Conservation (phyloP, 495 filamentous ascomycete genomes). For the Penicillium goetzii region DNA sequence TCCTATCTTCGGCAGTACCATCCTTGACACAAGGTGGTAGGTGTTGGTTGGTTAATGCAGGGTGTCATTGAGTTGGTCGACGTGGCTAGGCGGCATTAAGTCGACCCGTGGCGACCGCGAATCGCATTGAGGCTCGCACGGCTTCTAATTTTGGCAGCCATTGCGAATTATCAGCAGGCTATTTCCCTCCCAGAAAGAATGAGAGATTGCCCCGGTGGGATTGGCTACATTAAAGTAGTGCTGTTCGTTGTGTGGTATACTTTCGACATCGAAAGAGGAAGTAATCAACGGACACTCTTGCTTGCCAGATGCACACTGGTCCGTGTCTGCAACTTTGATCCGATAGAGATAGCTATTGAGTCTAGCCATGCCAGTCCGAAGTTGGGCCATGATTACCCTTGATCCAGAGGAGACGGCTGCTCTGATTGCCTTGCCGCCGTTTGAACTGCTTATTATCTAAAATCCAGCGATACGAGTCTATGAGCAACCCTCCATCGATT, state of each 20-base stretch:
- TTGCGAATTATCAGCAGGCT: not conserved
- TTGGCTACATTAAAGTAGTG: too few relatives aligned
- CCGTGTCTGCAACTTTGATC: too few relatives aligned
- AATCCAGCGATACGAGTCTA: not conserved
- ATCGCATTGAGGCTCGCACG: too few relatives aligned
- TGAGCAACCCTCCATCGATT: not conserved
- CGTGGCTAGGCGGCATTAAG: not conserved
- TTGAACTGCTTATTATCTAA: not conserved
- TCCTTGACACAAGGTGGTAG: conserved; percentile 1
- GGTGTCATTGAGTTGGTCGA: conserved; percentile 10
- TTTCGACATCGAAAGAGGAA: too few relatives aligned
- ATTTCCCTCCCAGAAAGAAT: too few relatives aligned
- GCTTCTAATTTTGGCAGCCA: conserved; percentile 9
- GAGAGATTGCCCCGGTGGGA: too few relatives aligned
- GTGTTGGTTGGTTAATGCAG: not conserved
- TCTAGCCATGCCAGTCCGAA: too few relatives aligned
- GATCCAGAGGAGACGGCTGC: conserved; percentile 3
- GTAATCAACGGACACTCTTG: too few relatives aligned
- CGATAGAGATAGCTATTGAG: too few relatives aligned
- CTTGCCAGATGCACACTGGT: too few relatives aligned
- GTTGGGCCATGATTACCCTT: conserved; percentile 15
- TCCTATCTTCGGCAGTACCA: conserved; percentile 11
- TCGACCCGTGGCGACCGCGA: conserved; percentile 10
- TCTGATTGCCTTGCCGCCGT: not conserved
- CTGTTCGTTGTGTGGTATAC: too few relatives aligned